Evolutionary conservation across 257 asterid genomes (phyloP).

Genomic region (Plectranthus barbatus): DNA sequence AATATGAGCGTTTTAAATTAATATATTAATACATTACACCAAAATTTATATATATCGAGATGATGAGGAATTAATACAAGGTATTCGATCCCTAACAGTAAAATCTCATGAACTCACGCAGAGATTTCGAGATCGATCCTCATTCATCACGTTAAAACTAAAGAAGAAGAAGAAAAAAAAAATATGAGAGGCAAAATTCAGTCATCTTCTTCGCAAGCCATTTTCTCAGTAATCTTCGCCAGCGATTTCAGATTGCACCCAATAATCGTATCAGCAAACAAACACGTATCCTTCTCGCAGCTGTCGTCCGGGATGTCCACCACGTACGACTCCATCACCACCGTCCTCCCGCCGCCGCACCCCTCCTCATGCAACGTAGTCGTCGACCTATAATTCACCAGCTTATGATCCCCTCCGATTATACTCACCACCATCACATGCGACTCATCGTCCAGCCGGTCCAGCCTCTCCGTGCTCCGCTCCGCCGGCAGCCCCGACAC

Average conservation of each 20-base stretch:
- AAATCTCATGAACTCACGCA: too few species aligned
- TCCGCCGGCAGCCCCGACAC: constrained; percentile 47
- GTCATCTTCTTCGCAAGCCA: constrained; percentile 7
- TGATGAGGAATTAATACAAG: too few species aligned
- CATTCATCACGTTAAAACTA: too few species aligned
- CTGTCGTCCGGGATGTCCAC: constrained; percentile 52
- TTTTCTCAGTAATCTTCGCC: constrained; percentile 28
- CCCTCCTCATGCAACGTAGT: constrained; percentile 25
- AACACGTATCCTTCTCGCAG: constrained; percentile 36
- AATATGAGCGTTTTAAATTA: too few species aligned
- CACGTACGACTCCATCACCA: too few species aligned
- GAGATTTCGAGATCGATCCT: too few species aligned
- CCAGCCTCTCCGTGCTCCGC: constrained; percentile 44
- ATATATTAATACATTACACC: too few species aligned
- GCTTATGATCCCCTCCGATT: constrained; percentile 46
- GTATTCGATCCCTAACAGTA: too few species aligned
- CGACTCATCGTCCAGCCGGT: constrained; percentile 42
- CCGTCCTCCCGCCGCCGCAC: constrained; percentile 31
- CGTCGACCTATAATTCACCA: constrained; percentile 38
- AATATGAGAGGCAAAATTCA: too few species aligned
- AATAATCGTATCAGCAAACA: constrained; percentile 39
- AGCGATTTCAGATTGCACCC: constrained; percentile 34
- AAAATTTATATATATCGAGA: too few species aligned
- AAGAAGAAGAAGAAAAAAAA: too few species aligned
- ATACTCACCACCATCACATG: constrained; percentile 40